phyloP scores from a whole-genome alignment of 2,329 filamentous ascomycete species.

The Kalmusia sp. region DNA sequence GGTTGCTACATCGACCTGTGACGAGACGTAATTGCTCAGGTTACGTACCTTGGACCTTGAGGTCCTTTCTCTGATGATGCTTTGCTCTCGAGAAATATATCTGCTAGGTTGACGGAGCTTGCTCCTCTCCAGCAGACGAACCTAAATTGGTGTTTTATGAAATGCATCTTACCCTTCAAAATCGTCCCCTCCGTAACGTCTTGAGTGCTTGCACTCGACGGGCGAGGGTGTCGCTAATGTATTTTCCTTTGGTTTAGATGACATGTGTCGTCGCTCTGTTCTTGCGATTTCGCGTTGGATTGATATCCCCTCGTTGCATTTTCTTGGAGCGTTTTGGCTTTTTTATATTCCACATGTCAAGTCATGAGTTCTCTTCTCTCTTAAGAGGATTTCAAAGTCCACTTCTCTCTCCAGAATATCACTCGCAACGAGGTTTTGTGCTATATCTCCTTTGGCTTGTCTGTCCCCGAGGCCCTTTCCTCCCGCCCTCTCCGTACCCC shows the following conservation, averaged over 20 bases:
- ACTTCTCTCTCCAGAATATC: slow-evolving; percentile 20
- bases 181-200: slow-evolving; percentile 13
- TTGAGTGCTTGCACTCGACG: slow-evolving; percentile 17
- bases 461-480: slow-evolving; percentile 52
- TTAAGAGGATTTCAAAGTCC: slow-evolving; percentile 13
- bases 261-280: slow-evolving; percentile 46
- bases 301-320: slow-evolving; percentile 44
- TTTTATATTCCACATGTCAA: slow-evolving; percentile 11
- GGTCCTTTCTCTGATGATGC: slow-evolving; percentile 42
- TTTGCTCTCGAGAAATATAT: slow-evolving; percentile 44
- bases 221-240: slow-evolving; percentile 20
- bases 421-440: slow-evolving; percentile 32
- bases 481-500: slow-evolving; percentile 50
- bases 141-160: slow-evolving; percentile 47
- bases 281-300: slow-evolving; percentile 40
- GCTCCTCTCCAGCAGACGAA: slow-evolving; percentile 33
- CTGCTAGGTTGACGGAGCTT: slow-evolving; percentile 49
- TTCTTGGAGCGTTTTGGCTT: slow-evolving; percentile 26
- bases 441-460: slow-evolving; percentile 49
- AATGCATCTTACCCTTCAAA: slow-evolving; percentile 26
- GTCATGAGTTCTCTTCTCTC: slow-evolving; percentile 16
- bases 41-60: slow-evolving; percentile 48
- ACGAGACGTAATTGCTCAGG: slow-evolving; percentile 53
- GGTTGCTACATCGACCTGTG: slow-evolving; percentile 38
- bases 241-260: slow-evolving; percentile 42